Evolutionary conservation across 2,329 filamentous ascomycete genomes (phyloP).

Genomic region (Pezicula neosporulosa): DNA sequence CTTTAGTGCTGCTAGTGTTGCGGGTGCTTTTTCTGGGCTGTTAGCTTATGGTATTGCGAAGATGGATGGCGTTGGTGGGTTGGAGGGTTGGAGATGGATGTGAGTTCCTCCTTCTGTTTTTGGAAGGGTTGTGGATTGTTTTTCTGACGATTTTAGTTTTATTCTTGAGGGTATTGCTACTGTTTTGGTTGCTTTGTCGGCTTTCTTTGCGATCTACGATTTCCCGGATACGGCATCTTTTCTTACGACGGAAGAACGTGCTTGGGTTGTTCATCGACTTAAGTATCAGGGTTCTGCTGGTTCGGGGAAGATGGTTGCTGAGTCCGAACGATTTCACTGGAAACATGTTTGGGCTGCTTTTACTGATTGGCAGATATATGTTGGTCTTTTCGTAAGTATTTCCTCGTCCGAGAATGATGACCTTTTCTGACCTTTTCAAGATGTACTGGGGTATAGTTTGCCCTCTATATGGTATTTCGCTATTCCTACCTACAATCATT

Average conservation of each 20-base stretch:
- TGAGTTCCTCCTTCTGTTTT: conserved; percentile 7
- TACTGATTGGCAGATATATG: conserved; percentile 42
- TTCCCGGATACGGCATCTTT: conserved; percentile 37
- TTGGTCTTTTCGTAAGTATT: conserved; percentile 7
- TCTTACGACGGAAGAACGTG: conserved; percentile 34
- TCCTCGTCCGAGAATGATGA: background rate
- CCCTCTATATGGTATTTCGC: conserved; percentile 35
- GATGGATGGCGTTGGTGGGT: conserved; percentile 40
- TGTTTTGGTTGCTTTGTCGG: conserved; percentile 30
- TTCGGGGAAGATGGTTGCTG: conserved; percentile 18
- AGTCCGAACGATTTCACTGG: conserved; percentile 27
- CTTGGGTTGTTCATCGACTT: conserved; percentile 22
- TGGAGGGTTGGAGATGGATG: conserved; percentile 43
- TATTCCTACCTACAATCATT: conserved; percentile 37
- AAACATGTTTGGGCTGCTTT: conserved; percentile 37
- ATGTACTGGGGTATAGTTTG: conserved; percentile 63
- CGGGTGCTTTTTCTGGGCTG: conserved; percentile 43
- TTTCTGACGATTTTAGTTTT: conserved; percentile 31
- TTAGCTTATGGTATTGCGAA: conserved; percentile 41
- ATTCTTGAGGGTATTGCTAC: conserved; percentile 46
- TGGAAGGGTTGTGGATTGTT: too few species aligned
- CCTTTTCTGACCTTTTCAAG: conserved; percentile 39
- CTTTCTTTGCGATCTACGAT: conserved; percentile 45
- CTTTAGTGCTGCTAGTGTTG: conserved; percentile 32
- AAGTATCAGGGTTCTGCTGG: conserved; percentile 17